Evolutionary conservation across 345 rosid species (phyloP), one percentile per base, ranked within the genome.

Genomic region (Odontarrhena argentea): DNA sequence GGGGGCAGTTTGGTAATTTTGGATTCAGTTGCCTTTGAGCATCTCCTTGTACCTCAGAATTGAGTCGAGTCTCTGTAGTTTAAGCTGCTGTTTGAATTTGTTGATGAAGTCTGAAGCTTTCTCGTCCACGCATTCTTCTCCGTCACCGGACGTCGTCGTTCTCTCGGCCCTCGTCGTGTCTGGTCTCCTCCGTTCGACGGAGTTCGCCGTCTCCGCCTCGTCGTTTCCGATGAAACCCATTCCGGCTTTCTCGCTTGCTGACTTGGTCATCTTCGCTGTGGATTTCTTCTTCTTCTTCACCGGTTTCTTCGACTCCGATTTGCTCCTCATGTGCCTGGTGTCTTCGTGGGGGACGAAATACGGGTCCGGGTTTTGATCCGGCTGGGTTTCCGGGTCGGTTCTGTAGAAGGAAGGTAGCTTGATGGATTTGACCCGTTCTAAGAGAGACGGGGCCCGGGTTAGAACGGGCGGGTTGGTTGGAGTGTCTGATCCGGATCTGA

Each of bases 351-450:
- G 18, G 7, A 7, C 55, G 42, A 14, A 9, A 43, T 14, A 41
- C 55, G 54, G 14, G 46, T 61, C 76, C 56, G 56, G 25, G 25
- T 60, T 66, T 14, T 44, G 62, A 50, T 53, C 10, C 43, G n/a
- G n/a, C 13, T 58, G 57, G 66, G 9, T 72, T 24, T 65, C 77
- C 50, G 37, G 69, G 54, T 80, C 71, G 67, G 73, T 68, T 49
- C 71, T 81, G 72, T 80, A 76, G 43, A 70, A 32, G 4, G 83
- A 54, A 0, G 79, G 25, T 50, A 82, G 36, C 43, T 84, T 75
- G 28, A 86, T 72, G 59, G 96, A 86, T 78, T 81, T 85, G 65
- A 89, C 82, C 8, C 91, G 81, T 38, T 83, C 83, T 7, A 87
- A 35, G 34, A 89, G 64, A 4, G 93, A 87, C 1, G 89, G 88